Base-by-base conservation (phyloP, 208 protist genomes). In the Endotrypanum monterogeii region DNA sequence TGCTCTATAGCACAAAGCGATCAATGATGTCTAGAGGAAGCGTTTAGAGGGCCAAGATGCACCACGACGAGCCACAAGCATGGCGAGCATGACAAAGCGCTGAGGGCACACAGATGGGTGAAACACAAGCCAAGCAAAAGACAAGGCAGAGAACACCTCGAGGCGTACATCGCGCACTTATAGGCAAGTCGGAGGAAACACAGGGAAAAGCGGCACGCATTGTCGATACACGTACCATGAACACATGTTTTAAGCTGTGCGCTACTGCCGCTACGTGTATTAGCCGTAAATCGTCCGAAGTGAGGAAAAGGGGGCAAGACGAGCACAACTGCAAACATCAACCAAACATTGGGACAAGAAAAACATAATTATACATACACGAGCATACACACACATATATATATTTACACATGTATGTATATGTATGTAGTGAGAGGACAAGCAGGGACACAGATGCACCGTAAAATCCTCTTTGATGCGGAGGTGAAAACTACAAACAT, bases 101-200 rank as follows among this genome's bases (percentile, higher is more conserved):
- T 65, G 3, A 46, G 20, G 46, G 37, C 28, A 37, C 60, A 48
- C 60, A 48, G 44, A 23, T 8, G 23, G 7, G 37, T 44, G 12
- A 73, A 66, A 67, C 50, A 32, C 28, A 77, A 7, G 50, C 14
- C 52, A 77, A 67, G 52, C 20, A 73, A 71, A 66, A 11, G 23
- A 30, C 37, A 39, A 48, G 60, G 23, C 37, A 65, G 60, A 16
- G 32, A n/a, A 41, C 37, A n/a, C 7, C 11, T 46, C 20, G 18
- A 65, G n/a, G 60, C 37, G 60, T 23, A 30, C 32, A 44, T 18
- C 4, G 23, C 3, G 5, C 60, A 48, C 18, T n/a, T 1, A n/a
- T 3, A 30, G 23, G 37, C 60, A 41, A 12, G 37, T 23, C 23
- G 20, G 52, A n/a, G 37, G 32, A 65, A 65, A n/a, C 7, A 23